phyloP scores from a whole-genome alignment of 768 basidiomycete genomes.

The Neoboletus magnificus region DNA sequence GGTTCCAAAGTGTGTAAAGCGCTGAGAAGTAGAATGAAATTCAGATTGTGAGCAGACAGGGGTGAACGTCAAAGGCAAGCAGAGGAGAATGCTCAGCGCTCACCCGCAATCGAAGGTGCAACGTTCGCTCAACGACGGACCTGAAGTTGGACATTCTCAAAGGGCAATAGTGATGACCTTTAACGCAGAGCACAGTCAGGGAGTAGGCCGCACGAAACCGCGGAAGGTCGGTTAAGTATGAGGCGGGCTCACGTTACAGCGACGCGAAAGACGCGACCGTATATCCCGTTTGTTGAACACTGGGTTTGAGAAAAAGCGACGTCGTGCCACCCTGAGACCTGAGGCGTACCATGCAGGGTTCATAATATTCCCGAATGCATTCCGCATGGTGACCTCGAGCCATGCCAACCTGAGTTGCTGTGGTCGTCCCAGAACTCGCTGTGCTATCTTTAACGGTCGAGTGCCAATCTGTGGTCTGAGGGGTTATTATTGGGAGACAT shows the following conservation, averaged over 20 bases:
- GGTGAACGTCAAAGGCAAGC: neutral
- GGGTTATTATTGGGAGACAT: neutral
- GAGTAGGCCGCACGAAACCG: neutral
- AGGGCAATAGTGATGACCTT: neutral
- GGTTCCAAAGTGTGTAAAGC: neutral
- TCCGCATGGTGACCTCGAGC: neutral
- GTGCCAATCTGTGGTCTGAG: neutral
- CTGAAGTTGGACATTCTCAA: slow-evolving; percentile 4
- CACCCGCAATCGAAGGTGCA: slow-evolving; percentile 10
- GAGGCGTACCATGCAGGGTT: neutral
- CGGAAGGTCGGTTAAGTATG: neutral
- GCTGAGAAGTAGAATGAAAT: neutral
- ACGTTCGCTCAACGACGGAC: slow-evolving; percentile 8
- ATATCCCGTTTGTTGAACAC: neutral
- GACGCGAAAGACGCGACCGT: neutral
- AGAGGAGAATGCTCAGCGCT: slow-evolving; percentile 3
- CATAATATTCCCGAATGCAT: neutral
- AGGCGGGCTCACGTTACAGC: neutral
- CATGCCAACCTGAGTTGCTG: neutral
- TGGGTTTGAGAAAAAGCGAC: neutral
- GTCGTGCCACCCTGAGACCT: neutral
- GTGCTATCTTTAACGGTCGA: neutral
- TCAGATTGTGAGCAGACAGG: neutral
- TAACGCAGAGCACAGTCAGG: neutral
- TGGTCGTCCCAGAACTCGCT: neutral